Evolutionary conservation across 2,329 filamentous ascomycete genomes (phyloP), one percentile per base, ranked within the genome.

Genomic region (Apiospora arundinis): DNA sequence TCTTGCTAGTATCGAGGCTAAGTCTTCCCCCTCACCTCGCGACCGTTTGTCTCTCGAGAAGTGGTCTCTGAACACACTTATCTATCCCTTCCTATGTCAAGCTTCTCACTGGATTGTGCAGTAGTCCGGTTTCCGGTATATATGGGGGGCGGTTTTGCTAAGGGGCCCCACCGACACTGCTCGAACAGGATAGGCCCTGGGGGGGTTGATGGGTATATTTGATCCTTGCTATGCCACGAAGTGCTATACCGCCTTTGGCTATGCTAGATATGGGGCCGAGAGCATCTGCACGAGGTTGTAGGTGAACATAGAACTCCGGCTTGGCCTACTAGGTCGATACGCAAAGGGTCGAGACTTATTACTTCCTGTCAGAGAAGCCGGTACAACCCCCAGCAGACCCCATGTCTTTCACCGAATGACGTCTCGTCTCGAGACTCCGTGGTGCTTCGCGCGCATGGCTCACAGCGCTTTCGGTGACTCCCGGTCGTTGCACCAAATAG

Each of bases 401-500:
- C 70, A 60, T 56, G 70, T 68, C 70, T 65, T 49, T 71, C 49
- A 71, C 70, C 70, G 67, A 71, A 60, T 67, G 66, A 44, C 42
- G 60, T 67, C 69, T 49, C 69, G 32, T 67, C 40, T 48, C 37
- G 23, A 14, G 8, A 44, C 44, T 63, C 56, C 56, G 56, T 40
- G 49, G 49, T 28, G 23, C 23, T 56, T 28, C n/a, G n/a, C n/a
- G 49, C 49, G 28, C 49, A 28, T 23, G 56, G 32, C 18, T 63
- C 56, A 9, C 32, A 56, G 32, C 56, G 32, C 56, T 32, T 63
- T 63, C 56, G 56, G 56, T 63, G 56, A 63, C 56, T 63, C 21
- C 56, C 56, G 32, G 28, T n/a, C 3, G 56, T 40, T 63, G 21
- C 56, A 63, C 56, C 21, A 40, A n/a, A 63, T 8, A n/a, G 18